These are phyloP conservation scores for Suillus cothurnatus DNA, from an alignment of 768 basidiomycete genomes.

Conservation along the genomic window DNA sequence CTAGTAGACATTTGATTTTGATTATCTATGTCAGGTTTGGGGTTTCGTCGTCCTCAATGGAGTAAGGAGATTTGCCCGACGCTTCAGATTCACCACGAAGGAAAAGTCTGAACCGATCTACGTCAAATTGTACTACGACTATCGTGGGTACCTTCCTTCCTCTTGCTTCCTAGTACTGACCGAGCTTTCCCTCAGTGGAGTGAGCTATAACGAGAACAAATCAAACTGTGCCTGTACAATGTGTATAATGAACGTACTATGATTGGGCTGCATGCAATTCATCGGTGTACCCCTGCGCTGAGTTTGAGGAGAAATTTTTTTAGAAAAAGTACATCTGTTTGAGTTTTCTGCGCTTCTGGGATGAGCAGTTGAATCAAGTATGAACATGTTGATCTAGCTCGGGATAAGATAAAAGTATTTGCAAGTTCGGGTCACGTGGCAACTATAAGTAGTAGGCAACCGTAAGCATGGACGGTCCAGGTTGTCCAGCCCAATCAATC, in stretches of 20 bases:
- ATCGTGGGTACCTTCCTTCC: not conserved
- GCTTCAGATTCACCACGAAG: constrained; percentile 53
- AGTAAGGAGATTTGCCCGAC: constrained; percentile 55
- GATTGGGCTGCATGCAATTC: not conserved
- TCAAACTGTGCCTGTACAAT: not conserved
- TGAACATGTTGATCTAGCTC: not conserved
- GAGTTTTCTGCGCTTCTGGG: not conserved
- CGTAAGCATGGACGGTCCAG: not conserved
- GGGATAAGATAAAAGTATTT: not conserved
- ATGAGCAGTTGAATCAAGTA: not conserved
- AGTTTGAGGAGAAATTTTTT: not conserved
- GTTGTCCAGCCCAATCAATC: not conserved
- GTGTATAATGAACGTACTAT: not conserved
- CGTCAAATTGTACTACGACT: constrained; percentile 5
- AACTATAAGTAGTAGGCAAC: constrained; percentile 33
- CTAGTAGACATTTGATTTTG: not conserved
- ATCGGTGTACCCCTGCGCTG: not conserved
- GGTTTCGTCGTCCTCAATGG: constrained; percentile 57
- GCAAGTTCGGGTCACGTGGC: constrained; percentile 24
- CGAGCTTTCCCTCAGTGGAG: not conserved
- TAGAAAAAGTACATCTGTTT: not conserved
- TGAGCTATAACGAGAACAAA: not conserved
- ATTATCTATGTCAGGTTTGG: constrained; percentile 41
- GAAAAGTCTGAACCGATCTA: not conserved
- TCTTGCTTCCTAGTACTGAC: not conserved